Evolutionary conservation across 495 filamentous ascomycete species (phyloP).

Genomic region (Penicillium taxi): DNA sequence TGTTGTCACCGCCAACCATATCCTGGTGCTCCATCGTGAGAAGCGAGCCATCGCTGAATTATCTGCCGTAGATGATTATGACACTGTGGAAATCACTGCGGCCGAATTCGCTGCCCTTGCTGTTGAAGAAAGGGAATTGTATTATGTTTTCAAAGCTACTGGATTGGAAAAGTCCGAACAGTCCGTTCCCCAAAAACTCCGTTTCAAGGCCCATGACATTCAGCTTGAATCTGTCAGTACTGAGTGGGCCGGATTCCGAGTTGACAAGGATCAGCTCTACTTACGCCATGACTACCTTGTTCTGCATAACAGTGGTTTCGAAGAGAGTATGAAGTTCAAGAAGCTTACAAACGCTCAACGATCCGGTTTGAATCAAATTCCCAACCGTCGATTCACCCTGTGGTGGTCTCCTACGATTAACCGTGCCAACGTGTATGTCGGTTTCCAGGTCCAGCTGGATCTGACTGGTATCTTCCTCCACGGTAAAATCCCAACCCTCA

Average conservation of each 20-base stretch:
- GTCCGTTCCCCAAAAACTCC: constrained; percentile 16
- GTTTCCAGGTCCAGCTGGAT: constrained; percentile 99
- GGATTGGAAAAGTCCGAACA: constrained; percentile 10
- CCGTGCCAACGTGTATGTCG: constrained; percentile 55
- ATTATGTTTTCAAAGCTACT: constrained; percentile 22
- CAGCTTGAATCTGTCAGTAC: constrained; percentile 28
- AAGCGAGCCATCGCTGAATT: constrained; percentile 7
- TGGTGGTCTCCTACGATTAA: constrained; percentile 91
- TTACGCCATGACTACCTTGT: constrained; percentile 40
- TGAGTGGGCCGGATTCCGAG: constrained; percentile 38
- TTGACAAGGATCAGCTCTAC: constrained; percentile 44
- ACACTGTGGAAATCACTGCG: constrained; percentile 33
- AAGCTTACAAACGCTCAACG: constrained; percentile 98
- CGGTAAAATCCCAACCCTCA: constrained; percentile 97
- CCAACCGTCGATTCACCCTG: constrained; percentile 96
- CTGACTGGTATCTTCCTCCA: constrained; percentile 98
- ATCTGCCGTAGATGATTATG: background rate
- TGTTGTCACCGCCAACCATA: constrained; percentile 42
- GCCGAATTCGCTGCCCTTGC: constrained; percentile 32
- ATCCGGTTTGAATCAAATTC: constrained; percentile 98
- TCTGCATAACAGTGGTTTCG: constrained; percentile 52
- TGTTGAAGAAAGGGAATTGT: constrained; percentile 18
- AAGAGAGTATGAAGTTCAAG: constrained; percentile 94
- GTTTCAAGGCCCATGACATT: constrained; percentile 33
- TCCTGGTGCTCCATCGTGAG: constrained; percentile 35